Evolutionary conservation across 768 basidiomycete species (phyloP).

Genomic region (Trametes punicea): DNA sequence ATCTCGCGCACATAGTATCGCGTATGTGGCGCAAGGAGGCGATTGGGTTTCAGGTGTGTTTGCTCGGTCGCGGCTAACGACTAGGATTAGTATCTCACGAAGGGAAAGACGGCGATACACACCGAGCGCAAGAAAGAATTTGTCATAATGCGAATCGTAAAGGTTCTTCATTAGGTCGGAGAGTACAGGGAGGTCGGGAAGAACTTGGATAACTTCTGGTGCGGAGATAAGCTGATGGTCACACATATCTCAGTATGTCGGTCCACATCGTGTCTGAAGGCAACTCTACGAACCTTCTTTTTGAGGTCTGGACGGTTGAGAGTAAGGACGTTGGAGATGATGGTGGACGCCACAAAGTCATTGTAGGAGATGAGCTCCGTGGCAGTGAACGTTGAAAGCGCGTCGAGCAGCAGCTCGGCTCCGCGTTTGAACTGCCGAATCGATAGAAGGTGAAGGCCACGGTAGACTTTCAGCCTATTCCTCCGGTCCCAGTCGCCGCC

Average conservation of each 20-base stretch:
- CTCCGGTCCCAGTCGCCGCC: conserved; percentile 98
- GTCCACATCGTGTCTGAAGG: background rate
- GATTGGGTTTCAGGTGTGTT: conserved; percentile 81
- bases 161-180: conserved; percentile 82
- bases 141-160: conserved; percentile 92
- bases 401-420: conserved; percentile 84
- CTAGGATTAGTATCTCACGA: background rate
- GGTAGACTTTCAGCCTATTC: conserved; percentile 95
- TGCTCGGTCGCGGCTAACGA: conserved; percentile 80
- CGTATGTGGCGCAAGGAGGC: conserved; percentile 80
- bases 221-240: conserved; percentile 66
- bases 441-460: conserved; percentile 78
- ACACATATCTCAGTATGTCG: background rate
- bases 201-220: conserved; percentile 82
- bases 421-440: conserved; percentile 90
- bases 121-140: conserved; percentile 91
- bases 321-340: conserved; percentile 74
- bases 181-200: conserved; percentile 80
- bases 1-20: conserved; percentile 93
- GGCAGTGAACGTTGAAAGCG: conserved; percentile 92
- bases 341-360: conserved; percentile 83
- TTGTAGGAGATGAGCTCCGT: conserved; percentile 86
- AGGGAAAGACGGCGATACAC: conserved; percentile 18
- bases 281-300: conserved; percentile 61
- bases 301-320: conserved; percentile 84